phyloP scores from a whole-genome alignment of 2,329 filamentous ascomycete species.

The Phoma herbarum region DNA sequence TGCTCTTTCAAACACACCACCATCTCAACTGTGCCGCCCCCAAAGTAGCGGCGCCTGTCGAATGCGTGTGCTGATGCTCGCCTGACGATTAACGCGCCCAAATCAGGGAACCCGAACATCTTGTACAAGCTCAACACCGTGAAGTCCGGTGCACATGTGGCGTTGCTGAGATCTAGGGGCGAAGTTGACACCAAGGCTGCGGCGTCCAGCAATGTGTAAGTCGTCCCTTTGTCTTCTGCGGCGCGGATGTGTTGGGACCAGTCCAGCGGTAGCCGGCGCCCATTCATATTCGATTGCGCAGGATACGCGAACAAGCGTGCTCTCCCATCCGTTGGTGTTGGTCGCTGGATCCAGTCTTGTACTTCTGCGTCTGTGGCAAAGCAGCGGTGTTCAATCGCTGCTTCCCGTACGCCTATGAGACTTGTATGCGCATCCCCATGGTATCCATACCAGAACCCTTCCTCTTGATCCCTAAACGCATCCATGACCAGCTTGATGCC shows the following conservation, averaged over 20 bases:
- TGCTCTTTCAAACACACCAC: conserved; percentile 78
- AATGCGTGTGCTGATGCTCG: conserved; percentile 73
- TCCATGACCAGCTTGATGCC: conserved; percentile 88
- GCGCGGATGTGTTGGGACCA: conserved; percentile 66
- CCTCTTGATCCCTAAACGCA: conserved; percentile 71
- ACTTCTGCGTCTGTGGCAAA: conserved; percentile 71
- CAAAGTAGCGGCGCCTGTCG: conserved; percentile 79
- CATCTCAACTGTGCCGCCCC: conserved; percentile 92
- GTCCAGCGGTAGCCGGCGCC: conserved; percentile 73
- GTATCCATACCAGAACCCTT: conserved; percentile 84
- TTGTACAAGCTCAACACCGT: conserved; percentile 91
- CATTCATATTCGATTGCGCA: conserved; percentile 93
- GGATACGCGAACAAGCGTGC: conserved; percentile 77
- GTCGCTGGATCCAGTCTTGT: conserved; percentile 67
- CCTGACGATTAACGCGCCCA: conserved; percentile 84
- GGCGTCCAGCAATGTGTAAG: conserved; percentile 82
- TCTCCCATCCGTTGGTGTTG: conserved; percentile 27
- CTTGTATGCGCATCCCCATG: conserved; percentile 89
- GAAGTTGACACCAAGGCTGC: conserved; percentile 82
- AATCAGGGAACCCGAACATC: conserved; percentile 95
- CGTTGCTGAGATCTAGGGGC: conserved; percentile 73
- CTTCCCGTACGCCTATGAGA: conserved; percentile 78
- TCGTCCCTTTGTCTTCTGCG: conserved; percentile 46
- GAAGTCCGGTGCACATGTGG: conserved; percentile 77
- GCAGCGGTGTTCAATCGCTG: conserved; percentile 71